Percentiles rank a stretch among this genome's conserved stretches.
Evolutionary conservation across 208 protist genomes (phyloP).

Genomic region (Angomonas desouzai): DNA sequence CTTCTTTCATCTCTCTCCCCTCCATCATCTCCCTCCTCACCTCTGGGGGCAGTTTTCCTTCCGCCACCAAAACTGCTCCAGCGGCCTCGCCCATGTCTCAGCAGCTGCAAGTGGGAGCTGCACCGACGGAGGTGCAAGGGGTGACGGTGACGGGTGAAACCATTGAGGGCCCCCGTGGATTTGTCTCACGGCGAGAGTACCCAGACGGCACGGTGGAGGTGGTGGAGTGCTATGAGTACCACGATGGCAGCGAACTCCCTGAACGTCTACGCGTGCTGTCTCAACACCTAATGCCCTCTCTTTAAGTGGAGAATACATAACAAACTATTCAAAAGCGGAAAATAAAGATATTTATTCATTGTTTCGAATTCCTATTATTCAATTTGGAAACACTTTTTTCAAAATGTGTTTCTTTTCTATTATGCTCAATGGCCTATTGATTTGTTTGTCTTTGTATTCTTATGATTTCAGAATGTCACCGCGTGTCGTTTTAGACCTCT

Average conservation of each 20-base stretch:
- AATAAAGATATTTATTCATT: slow-evolving; percentile 3
- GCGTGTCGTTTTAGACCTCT: not conserved
- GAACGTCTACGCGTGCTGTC: not conserved
- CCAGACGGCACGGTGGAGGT: slow-evolving; percentile 3
- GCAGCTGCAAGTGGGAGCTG: not conserved
- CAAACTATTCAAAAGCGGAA: not conserved
- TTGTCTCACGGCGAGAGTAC: not conserved
- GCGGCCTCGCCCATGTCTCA: no score
- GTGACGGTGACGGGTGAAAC: no score
- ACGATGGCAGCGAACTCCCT: not conserved
- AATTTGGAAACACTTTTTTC: slow-evolving; percentile 1
- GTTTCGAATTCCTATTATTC: not conserved
- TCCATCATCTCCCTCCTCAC: not conserved
- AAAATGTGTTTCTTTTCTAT: slow-evolving; percentile 3
- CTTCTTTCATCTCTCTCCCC: not conserved
- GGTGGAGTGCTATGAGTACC: not conserved
- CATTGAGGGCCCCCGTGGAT: not conserved
- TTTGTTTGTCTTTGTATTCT: no score
- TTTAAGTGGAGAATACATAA: not conserved
- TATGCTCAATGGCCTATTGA: no score
- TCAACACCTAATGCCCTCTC: not conserved
- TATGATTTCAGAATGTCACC: not conserved
- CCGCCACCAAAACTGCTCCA: not conserved
- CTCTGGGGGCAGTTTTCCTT: not conserved
- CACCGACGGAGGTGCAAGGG: no score